Base-by-base conservation (phyloP, 2,329 filamentous ascomycete genomes). In the Penicillium polonicum region DNA sequence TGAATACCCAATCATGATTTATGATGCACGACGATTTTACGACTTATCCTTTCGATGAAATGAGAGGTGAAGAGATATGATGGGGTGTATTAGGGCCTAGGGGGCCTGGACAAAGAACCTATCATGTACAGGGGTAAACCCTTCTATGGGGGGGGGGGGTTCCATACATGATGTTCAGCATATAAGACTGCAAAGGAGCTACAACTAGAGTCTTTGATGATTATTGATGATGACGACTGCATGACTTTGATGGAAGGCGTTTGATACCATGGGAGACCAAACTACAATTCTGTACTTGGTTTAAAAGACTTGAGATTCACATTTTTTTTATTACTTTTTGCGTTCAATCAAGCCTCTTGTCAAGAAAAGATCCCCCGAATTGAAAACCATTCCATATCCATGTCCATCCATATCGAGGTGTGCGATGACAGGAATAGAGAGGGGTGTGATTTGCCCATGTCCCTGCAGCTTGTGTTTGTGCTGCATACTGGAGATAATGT, bases 201-300 rank as follows among this genome's bases (percentile, higher is more conserved):
- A 45, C 39, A 54, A 25, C 44, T 25, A 38, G 43, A 21, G 31
- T 39, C 29, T 45, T 48, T 50, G 21, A 43, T 41, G 7, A 45
- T 52, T 36, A 62, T 52, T 55, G 25, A 63, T 57, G 59, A 59
- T 55, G 35, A 61, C 13, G 56, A 57, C 21, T 29, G 17, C 12
- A 61, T 53, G 53, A 46, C 13, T 45, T 31, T 54, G 57, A 49
- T n/a, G 19, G 36, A 35, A 19, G 39, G 39, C 33, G 53, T 52
- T 56, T 43, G 46, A 56, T 56, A 55, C 39, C 38, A 55, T 23
- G 23, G 29, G 13, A 51, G 17, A 36, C n/a, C 15, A 45, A 35
- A 36, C 33, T 41, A 33, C 55, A 48, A n/a, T 38, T 54, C 9
- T 55, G 53, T 23, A 21, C 21, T n/a, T 43, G 7, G 25, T 43